A percentile compares a stretch with the other conserved stretches of the same genome.
Conservation (phyloP, 805 yeast genomes). For the Pichia gijzeniarum region DNA sequence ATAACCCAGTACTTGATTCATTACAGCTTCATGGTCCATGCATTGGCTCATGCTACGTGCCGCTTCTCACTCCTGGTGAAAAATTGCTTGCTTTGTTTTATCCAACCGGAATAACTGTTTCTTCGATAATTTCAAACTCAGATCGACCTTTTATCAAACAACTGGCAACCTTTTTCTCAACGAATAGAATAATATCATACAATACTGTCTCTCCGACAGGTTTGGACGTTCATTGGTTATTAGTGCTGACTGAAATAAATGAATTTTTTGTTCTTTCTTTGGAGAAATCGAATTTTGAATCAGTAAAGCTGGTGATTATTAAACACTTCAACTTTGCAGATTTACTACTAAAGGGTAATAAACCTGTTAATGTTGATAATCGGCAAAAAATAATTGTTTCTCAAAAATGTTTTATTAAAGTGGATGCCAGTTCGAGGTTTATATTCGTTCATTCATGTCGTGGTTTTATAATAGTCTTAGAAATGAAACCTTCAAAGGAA, state of each 20-base stretch:
- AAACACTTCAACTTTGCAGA: slow-evolving; percentile 16
- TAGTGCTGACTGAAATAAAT: slow-evolving; percentile 21
- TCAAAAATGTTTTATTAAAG: slow-evolving; percentile 18
- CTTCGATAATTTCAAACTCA: neutral
- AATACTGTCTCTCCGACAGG: slow-evolving; percentile 19
- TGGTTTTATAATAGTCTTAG: slow-evolving; percentile 18
- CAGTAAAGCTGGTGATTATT: slow-evolving; percentile 12
- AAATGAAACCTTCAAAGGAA: slow-evolving; percentile 18
- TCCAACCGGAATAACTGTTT: neutral
- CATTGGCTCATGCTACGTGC: neutral
- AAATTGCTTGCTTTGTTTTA: neutral
- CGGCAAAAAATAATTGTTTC: slow-evolving; percentile 6
- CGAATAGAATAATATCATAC: slow-evolving; percentile 14
- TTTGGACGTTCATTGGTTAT: slow-evolving; percentile 18
- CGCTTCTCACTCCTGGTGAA: neutral
- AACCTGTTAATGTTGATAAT: neutral
- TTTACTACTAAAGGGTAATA: neutral
- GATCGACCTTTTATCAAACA: too few species aligned
- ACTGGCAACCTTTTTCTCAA: neutral
- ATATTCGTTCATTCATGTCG: slow-evolving; percentile 17
- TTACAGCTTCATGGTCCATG: too few species aligned
- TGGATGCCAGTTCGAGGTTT: slow-evolving; percentile 18
- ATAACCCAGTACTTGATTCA: too few species aligned
- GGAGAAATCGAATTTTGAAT: neutral
- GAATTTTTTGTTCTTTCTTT: slow-evolving; percentile 17